Percentiles rank a stretch among this genome's conserved stretches.
Evolutionary conservation across 2,329 filamentous ascomycete genomes (phyloP).

Genomic region (Trichoderma hamatum): DNA sequence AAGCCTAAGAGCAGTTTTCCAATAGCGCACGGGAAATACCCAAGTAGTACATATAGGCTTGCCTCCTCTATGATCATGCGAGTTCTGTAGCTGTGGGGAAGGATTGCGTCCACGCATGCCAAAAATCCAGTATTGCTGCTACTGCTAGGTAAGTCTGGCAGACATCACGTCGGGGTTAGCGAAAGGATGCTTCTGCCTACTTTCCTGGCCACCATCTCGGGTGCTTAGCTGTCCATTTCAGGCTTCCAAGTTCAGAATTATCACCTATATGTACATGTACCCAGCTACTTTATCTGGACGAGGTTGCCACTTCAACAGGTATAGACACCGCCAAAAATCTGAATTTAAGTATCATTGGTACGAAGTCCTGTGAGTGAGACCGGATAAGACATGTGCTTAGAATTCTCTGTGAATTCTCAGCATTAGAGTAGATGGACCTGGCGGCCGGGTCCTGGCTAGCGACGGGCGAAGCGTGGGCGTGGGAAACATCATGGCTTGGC

Average conservation of each 20-base stretch:
- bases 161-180: not conserved
- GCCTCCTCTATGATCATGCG: not conserved
- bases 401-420: not conserved
- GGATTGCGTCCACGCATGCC: not conserved
- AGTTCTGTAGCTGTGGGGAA: not conserved
- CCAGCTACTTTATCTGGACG: not conserved
- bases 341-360: not conserved
- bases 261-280: not conserved
- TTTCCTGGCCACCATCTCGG: not conserved
- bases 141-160: not conserved
- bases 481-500: not conserved
- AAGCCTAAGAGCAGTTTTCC: not conserved
- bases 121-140: not conserved
- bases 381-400: not conserved
- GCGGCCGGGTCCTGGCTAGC: not conserved
- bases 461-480: not conserved
- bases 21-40: not conserved
- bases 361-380: not conserved
- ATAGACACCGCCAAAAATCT: not conserved
- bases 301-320: not conserved
- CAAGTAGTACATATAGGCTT: not conserved
- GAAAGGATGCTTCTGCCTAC: not conserved
- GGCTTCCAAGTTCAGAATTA: not conserved
- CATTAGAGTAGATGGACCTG: not conserved
- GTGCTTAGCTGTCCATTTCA: not conserved